phyloP scores from a whole-genome alignment of 1,139 yeast genomes.

The Suhomyces panamericanus region DNA sequence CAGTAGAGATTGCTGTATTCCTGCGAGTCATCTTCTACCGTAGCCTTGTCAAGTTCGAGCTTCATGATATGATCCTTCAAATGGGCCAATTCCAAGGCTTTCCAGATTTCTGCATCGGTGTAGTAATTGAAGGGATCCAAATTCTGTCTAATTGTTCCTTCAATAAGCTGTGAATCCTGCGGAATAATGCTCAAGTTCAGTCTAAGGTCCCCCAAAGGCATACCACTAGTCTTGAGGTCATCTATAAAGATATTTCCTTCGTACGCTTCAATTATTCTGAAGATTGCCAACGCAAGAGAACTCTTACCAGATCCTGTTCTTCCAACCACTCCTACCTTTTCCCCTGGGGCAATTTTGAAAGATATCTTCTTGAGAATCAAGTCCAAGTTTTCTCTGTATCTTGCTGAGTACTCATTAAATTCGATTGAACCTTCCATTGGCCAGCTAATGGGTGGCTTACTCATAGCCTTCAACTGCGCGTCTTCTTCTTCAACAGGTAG shows the following conservation, averaged over 20 bases:
- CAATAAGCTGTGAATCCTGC: constrained; percentile 67
- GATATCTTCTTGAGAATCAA: constrained; percentile 73
- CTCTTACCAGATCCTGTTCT: constrained; percentile 98
- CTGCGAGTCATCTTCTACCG: constrained; percentile 17
- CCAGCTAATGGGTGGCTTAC: constrained; percentile 57
- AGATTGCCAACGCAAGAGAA: constrained; percentile 82
- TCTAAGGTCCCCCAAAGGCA: constrained; percentile 54
- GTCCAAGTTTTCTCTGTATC: constrained; percentile 83
- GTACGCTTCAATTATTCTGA: constrained; percentile 78
- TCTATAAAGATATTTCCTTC: constrained; percentile 56
- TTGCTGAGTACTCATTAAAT: constrained; percentile 75
- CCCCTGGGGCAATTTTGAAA: constrained; percentile 67
- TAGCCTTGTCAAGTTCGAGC: constrained; percentile 28
- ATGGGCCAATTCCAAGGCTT: constrained; percentile 53
- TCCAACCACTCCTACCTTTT: constrained; percentile 93
- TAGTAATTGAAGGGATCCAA: constrained; percentile 58
- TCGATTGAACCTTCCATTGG: constrained; percentile 72
- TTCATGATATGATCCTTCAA: constrained; percentile 46
- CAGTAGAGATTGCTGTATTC: constrained; percentile 38
- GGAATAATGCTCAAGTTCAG: constrained; percentile 62
- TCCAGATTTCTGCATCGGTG: constrained; percentile 56
- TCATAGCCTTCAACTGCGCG: constrained; percentile 19
- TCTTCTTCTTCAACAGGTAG: constrained; percentile 55
- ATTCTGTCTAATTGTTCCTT: constrained; percentile 60
- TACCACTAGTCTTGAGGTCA: constrained; percentile 44